Conservation (phyloP, 768 basidiomycete genomes). For the Boletellus sp. region DNA sequence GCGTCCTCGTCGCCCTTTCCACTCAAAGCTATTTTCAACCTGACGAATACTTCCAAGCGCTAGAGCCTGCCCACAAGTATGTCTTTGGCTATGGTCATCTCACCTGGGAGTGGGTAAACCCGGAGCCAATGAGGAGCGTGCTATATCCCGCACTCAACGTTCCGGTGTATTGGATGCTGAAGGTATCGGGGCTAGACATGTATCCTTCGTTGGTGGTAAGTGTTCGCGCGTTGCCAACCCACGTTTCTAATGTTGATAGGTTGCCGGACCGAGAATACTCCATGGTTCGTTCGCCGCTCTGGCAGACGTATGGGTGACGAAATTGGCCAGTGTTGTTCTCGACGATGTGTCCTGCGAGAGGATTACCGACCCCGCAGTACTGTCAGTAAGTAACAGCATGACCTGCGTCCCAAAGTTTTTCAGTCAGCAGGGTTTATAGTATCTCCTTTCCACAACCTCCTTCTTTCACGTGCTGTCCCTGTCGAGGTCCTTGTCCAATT, state of each 20-base stretch:
- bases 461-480: slow-evolving; percentile 84
- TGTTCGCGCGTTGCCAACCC: slow-evolving; percentile 6
- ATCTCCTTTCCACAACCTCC: slow-evolving; percentile 76
- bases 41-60: slow-evolving; percentile 93
- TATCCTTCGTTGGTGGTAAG: slow-evolving; percentile 60
- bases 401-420: neutral
- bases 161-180: slow-evolving; percentile 71
- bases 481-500: slow-evolving; percentile 89
- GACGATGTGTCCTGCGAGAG: slow-evolving; percentile 47
- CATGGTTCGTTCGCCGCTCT: slow-evolving; percentile 74
- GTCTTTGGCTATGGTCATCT: slow-evolving; percentile 91
- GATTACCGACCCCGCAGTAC: slow-evolving; percentile 33
- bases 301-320: slow-evolving; percentile 73
- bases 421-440: slow-evolving; percentile 38
- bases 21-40: slow-evolving; percentile 93
- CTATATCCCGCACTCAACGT: slow-evolving; percentile 80
- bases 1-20: slow-evolving; percentile 58
- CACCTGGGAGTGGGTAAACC: slow-evolving; percentile 92
- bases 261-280: slow-evolving; percentile 67
- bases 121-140: slow-evolving; percentile 71
- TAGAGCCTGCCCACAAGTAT: slow-evolving; percentile 85
- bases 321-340: slow-evolving; percentile 54
- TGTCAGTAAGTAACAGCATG: slow-evolving; percentile 56
- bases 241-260: slow-evolving; percentile 38
- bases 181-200: slow-evolving; percentile 49